Base-by-base conservation (phyloP, 257 asterid species). In the Lantana camara region DNA sequence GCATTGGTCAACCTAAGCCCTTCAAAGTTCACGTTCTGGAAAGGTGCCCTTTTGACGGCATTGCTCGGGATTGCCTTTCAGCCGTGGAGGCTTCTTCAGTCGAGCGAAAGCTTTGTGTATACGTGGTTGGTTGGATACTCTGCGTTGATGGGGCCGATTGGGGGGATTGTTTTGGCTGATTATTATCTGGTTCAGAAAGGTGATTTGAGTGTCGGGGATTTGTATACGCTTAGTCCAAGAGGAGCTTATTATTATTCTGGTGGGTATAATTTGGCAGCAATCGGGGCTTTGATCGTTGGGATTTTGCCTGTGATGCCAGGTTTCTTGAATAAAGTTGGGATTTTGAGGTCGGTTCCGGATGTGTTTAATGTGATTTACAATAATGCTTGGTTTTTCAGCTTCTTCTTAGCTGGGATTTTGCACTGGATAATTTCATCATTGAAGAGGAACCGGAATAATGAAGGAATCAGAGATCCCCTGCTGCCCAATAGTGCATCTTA, bases 111-210 rank as follows among this genome's bases (percentile, higher is more conserved):
- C 74, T 92, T 92, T 67, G 93, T 92, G 15, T 89, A 92, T 75
- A 92, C 96, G 2, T 92, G 98, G 97, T 67, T 92, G 14, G 85
- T 92, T 13, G 98, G 98, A 0, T 85, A 89, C 23, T 84, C 98
- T 7, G 98, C 98, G 0, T 35, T 92, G 57, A 32, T 92, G 65
- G 98, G 97, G 16, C 98, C 98, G 0, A 89, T 92, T 29, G 90
- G 81, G 9, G 96, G 85, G 0, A 75, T 89, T 3, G 40, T 92
- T 17, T 57, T 92, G 73, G 84, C 73, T 4, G 98, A 89, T 77
- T 92, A 87, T 63, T 92, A 92, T 59, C 13, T 92, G 55, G 57
- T 92, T 5, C 81, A 66, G 17, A 10, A 32, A 0, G 60, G 70
- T 13, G 73, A 77, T 47, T 66, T 92, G 73, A 87, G 71, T 0